A percentile compares a stretch with the other conserved stretches of the same genome.
Conservation (phyloP, 106 monocot species). For the Amphibolis antarctica region DNA sequence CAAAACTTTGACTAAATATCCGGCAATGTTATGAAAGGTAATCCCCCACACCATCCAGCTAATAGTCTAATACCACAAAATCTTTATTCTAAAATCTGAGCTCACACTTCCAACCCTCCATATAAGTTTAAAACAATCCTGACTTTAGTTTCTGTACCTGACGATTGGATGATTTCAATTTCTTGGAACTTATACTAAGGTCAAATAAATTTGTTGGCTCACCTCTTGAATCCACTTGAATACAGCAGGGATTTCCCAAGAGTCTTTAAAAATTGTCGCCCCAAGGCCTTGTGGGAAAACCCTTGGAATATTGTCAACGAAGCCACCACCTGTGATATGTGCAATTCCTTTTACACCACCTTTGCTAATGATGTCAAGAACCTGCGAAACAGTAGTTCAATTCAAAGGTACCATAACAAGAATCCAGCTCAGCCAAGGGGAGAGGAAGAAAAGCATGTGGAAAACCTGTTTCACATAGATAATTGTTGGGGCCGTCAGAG, state of each 20-base stretch:
- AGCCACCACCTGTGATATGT: conserved; percentile 94
- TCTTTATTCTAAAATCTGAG: no score
- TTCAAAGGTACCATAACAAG: background rate
- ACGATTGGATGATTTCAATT: background rate
- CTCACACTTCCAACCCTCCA: background rate
- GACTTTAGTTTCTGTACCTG: background rate
- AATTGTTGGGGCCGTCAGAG: conserved; percentile 82
- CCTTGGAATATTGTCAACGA: conserved; percentile 93
- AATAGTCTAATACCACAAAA: no score
- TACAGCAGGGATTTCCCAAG: conserved; percentile 74
- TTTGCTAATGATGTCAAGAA: conserved; percentile 70
- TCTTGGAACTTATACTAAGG: background rate
- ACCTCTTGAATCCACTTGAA: conserved; percentile 94
- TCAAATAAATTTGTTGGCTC: conserved; percentile 1
- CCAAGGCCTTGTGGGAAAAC: conserved; percentile 87
- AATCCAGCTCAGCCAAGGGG: background rate
- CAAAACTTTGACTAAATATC: no score
- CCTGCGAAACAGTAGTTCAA: conserved; percentile 22
- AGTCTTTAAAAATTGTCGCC: conserved; percentile 47
- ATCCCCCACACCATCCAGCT: no score
- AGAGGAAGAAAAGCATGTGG: background rate
- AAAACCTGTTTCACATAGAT: conserved; percentile 93
- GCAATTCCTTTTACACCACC: conserved; percentile 97
- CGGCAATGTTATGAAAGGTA: no score
- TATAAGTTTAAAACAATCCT: background rate